A percentile compares a stretch with the other conserved stretches of the same genome.
Conservation (phyloP, 2,329 filamentous ascomycete species). For the Trichoderma aggressivum region DNA sequence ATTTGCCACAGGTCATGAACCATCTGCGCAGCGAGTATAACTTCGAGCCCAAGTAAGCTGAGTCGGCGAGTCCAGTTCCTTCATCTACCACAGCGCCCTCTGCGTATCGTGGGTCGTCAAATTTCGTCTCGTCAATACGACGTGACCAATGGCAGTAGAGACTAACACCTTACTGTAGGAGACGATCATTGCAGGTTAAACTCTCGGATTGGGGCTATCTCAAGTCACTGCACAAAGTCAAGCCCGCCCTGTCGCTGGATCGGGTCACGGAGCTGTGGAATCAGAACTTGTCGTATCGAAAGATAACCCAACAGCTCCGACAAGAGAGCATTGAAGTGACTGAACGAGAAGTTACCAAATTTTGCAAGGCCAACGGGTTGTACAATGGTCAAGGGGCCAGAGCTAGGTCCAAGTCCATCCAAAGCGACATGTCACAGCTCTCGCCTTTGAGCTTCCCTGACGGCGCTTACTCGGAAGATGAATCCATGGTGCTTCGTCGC, state of each 20-base stretch:
- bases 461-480: background rate
- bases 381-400: conserved; percentile 57
- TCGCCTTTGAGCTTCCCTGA: background rate
- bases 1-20: background rate
- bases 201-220: conserved; percentile 76
- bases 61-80: background rate
- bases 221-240: conserved; percentile 57
- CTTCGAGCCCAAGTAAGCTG: background rate
- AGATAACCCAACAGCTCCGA: conserved; percentile 68
- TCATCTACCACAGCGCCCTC: background rate
- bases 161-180: conserved; percentile 46
- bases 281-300: conserved; percentile 64
- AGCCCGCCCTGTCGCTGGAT: conserved; percentile 65
- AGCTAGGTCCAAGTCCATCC: conserved; percentile 46
- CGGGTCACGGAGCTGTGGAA: conserved; percentile 78
- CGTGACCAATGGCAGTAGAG: background rate
- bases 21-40: background rate
- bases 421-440: conserved; percentile 23
- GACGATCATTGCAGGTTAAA: conserved; percentile 71
- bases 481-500: background rate
- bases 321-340: conserved; percentile 71
- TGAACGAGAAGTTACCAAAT: conserved; percentile 65
- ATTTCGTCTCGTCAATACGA: background rate
- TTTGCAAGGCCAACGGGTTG: conserved; percentile 67
- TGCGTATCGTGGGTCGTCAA: background rate